phyloP scores from a whole-genome alignment of 805 yeast species.

The Candida oleophila region DNA sequence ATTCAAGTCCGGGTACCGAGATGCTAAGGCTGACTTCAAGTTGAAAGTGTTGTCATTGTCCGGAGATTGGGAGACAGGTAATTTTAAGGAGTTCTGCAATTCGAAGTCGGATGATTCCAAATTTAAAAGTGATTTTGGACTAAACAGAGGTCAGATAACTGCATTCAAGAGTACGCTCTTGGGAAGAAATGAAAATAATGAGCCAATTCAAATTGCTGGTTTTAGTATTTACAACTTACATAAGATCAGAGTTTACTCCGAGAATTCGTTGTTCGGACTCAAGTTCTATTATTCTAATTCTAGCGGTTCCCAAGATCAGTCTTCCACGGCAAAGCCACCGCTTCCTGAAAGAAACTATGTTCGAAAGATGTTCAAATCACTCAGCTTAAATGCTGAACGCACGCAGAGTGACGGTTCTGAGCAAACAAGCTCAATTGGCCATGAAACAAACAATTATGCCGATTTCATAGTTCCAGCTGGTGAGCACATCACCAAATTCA shows the following conservation, averaged over 20 bases:
- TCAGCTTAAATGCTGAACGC: background rate
- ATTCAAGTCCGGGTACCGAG: constrained; percentile 22
- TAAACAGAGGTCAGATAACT: constrained; percentile 35
- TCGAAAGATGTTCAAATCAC: constrained; percentile 18
- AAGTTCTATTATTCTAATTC: constrained; percentile 40
- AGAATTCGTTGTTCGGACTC: constrained; percentile 80
- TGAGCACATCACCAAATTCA: constrained; percentile 60
- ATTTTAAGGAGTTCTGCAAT: constrained; percentile 37
- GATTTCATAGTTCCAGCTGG: constrained; percentile 57
- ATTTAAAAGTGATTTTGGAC: constrained; percentile 39
- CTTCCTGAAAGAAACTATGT: constrained; percentile 49
- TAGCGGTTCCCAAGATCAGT: constrained; percentile 8
- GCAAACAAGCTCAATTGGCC: constrained; percentile 42
- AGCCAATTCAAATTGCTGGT: constrained; percentile 19
- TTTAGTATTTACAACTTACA: constrained; percentile 40
- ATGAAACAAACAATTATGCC: constrained; percentile 48
- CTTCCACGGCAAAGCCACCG: constrained; percentile 39
- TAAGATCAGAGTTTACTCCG: constrained; percentile 68
- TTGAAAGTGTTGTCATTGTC: constrained; percentile 60
- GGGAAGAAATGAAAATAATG: constrained; percentile 26
- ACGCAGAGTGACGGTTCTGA: constrained; percentile 1
- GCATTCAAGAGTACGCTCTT: constrained; percentile 39
- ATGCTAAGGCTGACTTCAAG: constrained; percentile 35
- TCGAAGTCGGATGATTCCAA: constrained; percentile 17
- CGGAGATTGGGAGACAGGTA: constrained; percentile 56